Base-by-base conservation (phyloP, 2,329 filamentous ascomycete species). In the Fusarium drepaniforme region DNA sequence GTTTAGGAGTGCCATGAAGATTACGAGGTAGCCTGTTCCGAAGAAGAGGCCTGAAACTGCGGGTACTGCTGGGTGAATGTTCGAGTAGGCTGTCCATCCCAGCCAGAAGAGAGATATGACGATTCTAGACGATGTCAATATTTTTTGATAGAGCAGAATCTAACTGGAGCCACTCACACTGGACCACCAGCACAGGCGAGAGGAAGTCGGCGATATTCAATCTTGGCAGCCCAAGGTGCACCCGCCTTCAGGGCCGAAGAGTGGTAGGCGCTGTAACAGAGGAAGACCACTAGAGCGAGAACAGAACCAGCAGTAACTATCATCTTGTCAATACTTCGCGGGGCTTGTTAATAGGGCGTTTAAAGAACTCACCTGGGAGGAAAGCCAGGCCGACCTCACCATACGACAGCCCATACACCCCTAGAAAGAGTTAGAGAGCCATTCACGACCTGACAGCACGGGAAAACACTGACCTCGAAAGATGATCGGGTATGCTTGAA, bases 401-500 rank as follows among this genome's bases (percentile, higher is more conserved):
- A 12, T 59, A 40, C 15, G 56, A 59, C 9, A 59, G 8, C 35
- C 56, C 56, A 8, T 58, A 58, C 11, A 40, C 56, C 9, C 56
- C 56, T 58, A 18, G 13, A 25, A 23, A n/a, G 8, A 18, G 35
- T 58, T 5, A 58, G 33, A 15, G 11, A 3, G 8, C 3, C 3
- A 18, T 18, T 25, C 21, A 8, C 8, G 12, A 57, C 9, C 5
- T 4, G 8, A 23, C 8, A 8, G 12, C 3, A 57, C 8, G 13
- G 3, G 4, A 23, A 0, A 61, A 61, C 8, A 64, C 42, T 4
- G 42, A n/a, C 67, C 67, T n/a, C 74, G 68, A 56, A 77, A 77
- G 1, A 77, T 71, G 15, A 77, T 76, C 0, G 75, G 75, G 2
- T 77, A 77, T 12, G 71, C 73, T 33, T 77, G 71, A 0, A 77